Conservation (phyloP, 2,329 filamentous ascomycete genomes). For the Monilinia vaccinii-corymbosi region DNA sequence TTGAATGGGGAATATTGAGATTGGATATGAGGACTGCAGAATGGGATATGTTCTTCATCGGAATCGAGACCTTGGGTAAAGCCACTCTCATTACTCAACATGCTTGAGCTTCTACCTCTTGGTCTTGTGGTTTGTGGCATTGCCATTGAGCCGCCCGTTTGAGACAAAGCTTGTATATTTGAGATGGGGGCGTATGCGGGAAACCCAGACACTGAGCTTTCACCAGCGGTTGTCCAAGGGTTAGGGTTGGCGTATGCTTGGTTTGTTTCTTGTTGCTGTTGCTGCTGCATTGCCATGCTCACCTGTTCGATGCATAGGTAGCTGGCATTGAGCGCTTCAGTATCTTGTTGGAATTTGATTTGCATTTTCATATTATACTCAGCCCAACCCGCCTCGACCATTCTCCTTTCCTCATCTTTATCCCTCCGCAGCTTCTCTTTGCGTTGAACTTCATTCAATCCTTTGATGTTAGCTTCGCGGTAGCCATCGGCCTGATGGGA, state of each 20-base stretch:
- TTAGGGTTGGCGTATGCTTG: background rate
- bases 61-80: conserved; percentile 51
- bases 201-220: conserved; percentile 3
- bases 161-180: background rate
- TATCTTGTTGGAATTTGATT: background rate
- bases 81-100: conserved; percentile 58
- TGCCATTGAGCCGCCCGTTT: background rate
- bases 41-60: conserved; percentile 21
- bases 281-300: background rate
- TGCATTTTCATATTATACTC: conserved; percentile 14
- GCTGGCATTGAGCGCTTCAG: background rate
- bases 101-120: conserved; percentile 45
- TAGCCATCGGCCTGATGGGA: conserved; percentile 65
- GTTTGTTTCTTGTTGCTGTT: conserved; percentile 1
- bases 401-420: conserved; percentile 23
- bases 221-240: background rate
- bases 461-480: conserved; percentile 54
- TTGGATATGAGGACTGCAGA: conserved; percentile 1
- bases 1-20: background rate
- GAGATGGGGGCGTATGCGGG: conserved; percentile 1
- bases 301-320: background rate
- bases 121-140: conserved; percentile 1
- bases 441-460: conserved; percentile 32
- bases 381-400: conserved; percentile 20
- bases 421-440: conserved; percentile 24